Evolutionary conservation across 75 land plant species (phyloP).

Genomic region (Selaginella moellendorffii): DNA sequence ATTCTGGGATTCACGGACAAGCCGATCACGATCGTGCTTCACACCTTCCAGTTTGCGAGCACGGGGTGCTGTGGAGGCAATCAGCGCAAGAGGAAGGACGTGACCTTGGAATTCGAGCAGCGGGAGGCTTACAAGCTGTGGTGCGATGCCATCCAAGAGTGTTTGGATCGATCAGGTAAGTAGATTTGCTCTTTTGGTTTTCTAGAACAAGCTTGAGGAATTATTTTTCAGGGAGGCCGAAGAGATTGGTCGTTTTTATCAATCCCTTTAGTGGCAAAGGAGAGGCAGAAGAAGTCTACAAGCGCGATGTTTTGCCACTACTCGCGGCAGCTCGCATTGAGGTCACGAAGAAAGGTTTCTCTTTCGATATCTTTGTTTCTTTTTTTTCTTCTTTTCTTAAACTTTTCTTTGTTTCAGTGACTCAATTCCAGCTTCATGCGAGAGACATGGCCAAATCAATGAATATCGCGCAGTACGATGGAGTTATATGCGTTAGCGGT

Average conservation of each 20-base stretch:
- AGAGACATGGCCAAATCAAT: constrained; percentile 44
- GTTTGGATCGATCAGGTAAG: constrained; percentile 38
- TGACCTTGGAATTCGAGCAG: constrained; percentile 25
- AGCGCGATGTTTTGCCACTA: constrained; percentile 42
- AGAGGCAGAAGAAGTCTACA: constrained; percentile 34
- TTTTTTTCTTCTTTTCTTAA: background rate
- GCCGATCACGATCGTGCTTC: constrained; percentile 24
- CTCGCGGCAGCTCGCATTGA: constrained; percentile 48
- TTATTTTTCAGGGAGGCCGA: constrained; percentile 58
- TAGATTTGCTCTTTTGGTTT: background rate
- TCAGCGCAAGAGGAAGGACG: constrained; percentile 28
- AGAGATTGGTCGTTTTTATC: constrained; percentile 47
- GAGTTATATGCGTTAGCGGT: constrained; percentile 85
- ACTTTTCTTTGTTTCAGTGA: constrained; percentile 39
- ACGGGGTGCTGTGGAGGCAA: constrained; percentile 6
- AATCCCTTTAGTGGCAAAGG: constrained; percentile 85
- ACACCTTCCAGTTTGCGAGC: constrained; percentile 21
- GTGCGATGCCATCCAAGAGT: constrained; percentile 26
- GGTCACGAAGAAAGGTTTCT: constrained; percentile 47
- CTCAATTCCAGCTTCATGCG: constrained; percentile 60
- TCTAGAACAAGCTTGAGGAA: background rate
- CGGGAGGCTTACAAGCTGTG: constrained; percentile 22
- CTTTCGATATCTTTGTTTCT: background rate
- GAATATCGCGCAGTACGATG: constrained; percentile 76
- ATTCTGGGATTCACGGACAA: constrained; percentile 34